Evolutionary conservation across 495 filamentous ascomycete genomes (phyloP).

Genomic region (Hyaloscypha finlandica): DNA sequence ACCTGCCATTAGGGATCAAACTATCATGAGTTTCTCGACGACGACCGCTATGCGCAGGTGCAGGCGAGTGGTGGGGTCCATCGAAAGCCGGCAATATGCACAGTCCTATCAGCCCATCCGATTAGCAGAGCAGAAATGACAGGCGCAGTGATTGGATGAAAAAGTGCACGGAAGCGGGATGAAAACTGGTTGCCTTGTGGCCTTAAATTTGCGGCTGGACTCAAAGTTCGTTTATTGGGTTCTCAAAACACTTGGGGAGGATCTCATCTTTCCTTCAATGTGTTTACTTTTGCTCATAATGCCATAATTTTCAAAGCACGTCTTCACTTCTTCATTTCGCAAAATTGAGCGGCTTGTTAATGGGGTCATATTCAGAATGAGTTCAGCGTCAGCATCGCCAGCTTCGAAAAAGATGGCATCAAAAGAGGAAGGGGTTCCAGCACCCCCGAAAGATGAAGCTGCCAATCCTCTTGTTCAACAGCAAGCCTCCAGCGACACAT

Average conservation of each 20-base stretch:
- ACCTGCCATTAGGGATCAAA: conserved; percentile 36
- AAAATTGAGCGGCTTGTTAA: not conserved
- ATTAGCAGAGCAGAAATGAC: not conserved
- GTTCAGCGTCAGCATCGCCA: conserved; percentile 1
- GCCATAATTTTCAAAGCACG: not conserved
- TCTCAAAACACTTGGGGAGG: conserved; percentile 3
- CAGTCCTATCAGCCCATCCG: conserved; percentile 5
- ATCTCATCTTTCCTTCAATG: not conserved
- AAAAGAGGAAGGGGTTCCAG: not conserved
- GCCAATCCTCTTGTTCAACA: conserved; percentile 25
- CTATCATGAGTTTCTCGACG: not conserved
- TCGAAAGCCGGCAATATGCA: conserved; percentile 12
- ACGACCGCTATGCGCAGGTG: not conserved
- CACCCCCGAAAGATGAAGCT: conserved; percentile 14
- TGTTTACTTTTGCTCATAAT: not conserved
- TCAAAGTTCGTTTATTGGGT: not conserved
- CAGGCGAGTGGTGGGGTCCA: not conserved
- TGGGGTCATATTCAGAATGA: conserved; percentile 10
- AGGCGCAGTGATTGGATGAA: not conserved
- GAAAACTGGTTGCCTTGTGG: not conserved
- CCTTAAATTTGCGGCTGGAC: not conserved
- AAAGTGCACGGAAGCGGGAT: not conserved
- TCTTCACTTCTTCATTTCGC: not conserved
- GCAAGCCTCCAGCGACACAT: conserved; percentile 42
- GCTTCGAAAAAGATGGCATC: not conserved